Conservation (phyloP, 2,329 filamentous ascomycete species). For the Lojkania enalia region DNA sequence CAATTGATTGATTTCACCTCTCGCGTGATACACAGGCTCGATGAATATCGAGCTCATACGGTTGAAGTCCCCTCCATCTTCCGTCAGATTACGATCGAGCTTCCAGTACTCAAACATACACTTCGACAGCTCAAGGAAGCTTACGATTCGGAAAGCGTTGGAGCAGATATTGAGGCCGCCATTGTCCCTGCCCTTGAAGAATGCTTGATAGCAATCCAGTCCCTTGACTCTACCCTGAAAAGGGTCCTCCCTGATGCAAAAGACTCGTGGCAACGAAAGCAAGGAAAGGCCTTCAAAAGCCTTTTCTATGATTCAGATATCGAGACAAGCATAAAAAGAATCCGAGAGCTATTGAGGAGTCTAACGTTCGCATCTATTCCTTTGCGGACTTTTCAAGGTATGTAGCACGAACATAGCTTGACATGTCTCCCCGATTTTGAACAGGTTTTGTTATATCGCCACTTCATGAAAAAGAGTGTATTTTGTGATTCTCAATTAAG, state of each 20-base stretch:
- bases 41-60: constrained; percentile 12
- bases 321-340: constrained; percentile 6
- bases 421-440: no score
- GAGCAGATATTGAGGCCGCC: constrained; percentile 4
- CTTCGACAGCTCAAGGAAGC: constrained; percentile 10
- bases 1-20: constrained; percentile 19
- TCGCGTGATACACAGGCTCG: constrained; percentile 11
- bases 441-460: no score
- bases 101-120: constrained; percentile 10
- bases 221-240: constrained; percentile 15
- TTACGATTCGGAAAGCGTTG: constrained; percentile 7
- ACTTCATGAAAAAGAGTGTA: no score
- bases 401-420: not conserved
- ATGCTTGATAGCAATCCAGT: constrained; percentile 12
- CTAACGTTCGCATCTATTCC: constrained; percentile 10
- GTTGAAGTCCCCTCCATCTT: constrained; percentile 13
- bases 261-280: constrained; percentile 9
- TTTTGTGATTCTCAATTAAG: no score
- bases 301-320: constrained; percentile 8
- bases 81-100: constrained; percentile 14
- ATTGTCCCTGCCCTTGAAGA: constrained; percentile 14
- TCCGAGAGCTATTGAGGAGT: constrained; percentile 8
- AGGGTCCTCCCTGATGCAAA: constrained; percentile 12
- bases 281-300: constrained; percentile 9
- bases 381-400: not conserved